Base-by-base conservation (phyloP, 495 filamentous ascomycete genomes). In the Thermothielavioides terrestris region DNA sequence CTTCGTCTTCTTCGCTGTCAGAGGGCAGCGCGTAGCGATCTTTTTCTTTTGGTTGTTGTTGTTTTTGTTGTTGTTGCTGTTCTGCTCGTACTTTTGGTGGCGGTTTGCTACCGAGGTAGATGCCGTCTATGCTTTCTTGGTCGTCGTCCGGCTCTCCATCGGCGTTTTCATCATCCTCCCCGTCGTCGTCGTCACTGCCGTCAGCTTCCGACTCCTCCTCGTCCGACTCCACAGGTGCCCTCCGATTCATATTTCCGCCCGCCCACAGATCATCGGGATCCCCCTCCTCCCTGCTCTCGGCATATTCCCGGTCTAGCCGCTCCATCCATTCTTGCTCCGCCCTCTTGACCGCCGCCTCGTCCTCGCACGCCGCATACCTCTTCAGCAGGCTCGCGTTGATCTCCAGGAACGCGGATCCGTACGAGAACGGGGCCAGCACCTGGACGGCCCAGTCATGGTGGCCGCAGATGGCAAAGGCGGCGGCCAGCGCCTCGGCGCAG, bases 401-500 rank as follows among this genome's bases (percentile, higher is more conserved):
- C 39, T 88, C 80, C 22, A 97, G 57, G 57, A 97, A 97, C 1
- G 87, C 80, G 53, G 80, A 72, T 5, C 91, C 91, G 57, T 97
- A 97, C 8, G 82, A 82, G 61, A 98, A 98, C 15, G 84, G 83
- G 49, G 80, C 78, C 38, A 98, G 66, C 5, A 94, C 77, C 32
- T 87, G 77, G 46, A 83, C 79, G 0, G 92, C 90, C 92, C 92
- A 98, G 22, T 95, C 91, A 31, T 74, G 63, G 61, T 92, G 86
- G 22, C 92, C 89, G 59, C 90, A 95, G 53, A 98, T 98, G 54
- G 74, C 84, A 67, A 92, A 98, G 18, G 83, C 84, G 12, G 92
- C 92, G 6, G 90, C 94, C 38, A 98, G 71, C 4, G 92, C 92
- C 69, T 98, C 92, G 37, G 85, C 92, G 56, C 92, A 98, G 67